phyloP scores from a whole-genome alignment of 1,284 basidiomycete species.

The Cutaneotrichosporon sp. region DNA sequence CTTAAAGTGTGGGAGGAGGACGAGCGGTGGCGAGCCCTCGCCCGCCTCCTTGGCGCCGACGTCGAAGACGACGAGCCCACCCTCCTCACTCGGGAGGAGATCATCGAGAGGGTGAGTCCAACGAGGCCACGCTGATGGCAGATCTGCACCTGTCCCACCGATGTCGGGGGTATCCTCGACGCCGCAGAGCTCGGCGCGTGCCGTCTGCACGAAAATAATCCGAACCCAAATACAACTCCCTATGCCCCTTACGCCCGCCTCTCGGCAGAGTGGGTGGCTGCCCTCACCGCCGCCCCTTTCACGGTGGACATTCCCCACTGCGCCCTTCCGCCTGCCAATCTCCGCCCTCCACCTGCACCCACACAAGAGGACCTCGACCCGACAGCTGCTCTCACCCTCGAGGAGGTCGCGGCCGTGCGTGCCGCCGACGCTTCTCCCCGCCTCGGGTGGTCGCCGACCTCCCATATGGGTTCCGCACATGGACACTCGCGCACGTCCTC shows the following conservation, averaged over 20 bases:
- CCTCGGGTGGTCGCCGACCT: not conserved
- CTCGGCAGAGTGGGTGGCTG: not conserved
- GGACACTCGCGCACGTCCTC: not conserved
- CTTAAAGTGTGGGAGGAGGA: slow-evolving; percentile 5
- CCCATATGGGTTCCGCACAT: not conserved
- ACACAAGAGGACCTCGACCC: not conserved
- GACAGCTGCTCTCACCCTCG: not conserved
- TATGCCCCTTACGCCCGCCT: slow-evolving; percentile 1
- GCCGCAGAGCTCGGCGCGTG: not conserved
- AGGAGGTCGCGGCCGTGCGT: not conserved
- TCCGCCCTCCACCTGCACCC: not conserved
- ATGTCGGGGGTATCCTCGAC: not conserved
- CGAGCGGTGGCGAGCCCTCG: slow-evolving; percentile 3
- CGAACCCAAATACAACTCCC: not conserved
- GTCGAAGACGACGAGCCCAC: not conserved
- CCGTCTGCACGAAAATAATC: not conserved
- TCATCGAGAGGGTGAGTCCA: not conserved
- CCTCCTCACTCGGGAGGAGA: not conserved
- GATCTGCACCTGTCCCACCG: not conserved
- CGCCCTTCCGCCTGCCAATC: not conserved
- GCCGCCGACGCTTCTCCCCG: not conserved
- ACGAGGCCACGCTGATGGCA: not conserved
- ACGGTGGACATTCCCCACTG: not conserved
- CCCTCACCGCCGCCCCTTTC: not conserved
- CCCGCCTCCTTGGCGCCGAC: not conserved